Base-by-base conservation (phyloP, 2,329 filamentous ascomycete species). In the Mycocentrospora acerina region DNA sequence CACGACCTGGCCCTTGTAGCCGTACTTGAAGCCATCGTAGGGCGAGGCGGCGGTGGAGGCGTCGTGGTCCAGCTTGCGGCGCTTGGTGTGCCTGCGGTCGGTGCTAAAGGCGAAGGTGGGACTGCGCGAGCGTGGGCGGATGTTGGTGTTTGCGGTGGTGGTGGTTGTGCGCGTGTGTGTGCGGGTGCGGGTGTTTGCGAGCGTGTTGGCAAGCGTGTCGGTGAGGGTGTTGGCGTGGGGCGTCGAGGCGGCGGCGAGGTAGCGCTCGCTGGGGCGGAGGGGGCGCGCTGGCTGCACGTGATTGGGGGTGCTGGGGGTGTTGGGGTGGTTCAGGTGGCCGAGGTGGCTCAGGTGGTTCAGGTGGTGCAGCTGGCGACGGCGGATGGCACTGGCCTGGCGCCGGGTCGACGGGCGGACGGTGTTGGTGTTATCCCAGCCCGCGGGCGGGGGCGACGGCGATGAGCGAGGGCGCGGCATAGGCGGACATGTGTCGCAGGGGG, bases 1-100 rank as follows among this genome's bases (percentile, higher is more conserved):
- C 44, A 93, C 86, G 12, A 95, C 86, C 67, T 95, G 90, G 13
- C 90, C 91, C 64, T 85, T 89, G 56, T 83, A 83, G 15, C 90
- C 91, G 64, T 96, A 97, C 46, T 80, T 83, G 61, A 90, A 88
- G 32, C 62, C 57, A 37, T 60, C 55, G 35, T 60, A 63, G 16
- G 51, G 49, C 38, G 55, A 27, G 29, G 32, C 32, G 16, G 32
- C 33, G 37, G 37, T 47, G 11, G 60, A 40, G 19, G 19, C 19
- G 15, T 67, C 63, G 29, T 66, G 59, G 16, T 71, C 66, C 14
- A 73, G 46, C 49, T 71, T 72, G 48, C 72, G 59, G 30, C 62
- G 53, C 49, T 67, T 67, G 28, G 56, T 44, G 30, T 51, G 49
- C 30, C 60, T 48, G 32, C 46, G 58, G 18, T 49, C 46, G 37